phyloP scores from a whole-genome alignment of 2,329 filamentous ascomycete species.

The Dichotomopilus funicola region DNA sequence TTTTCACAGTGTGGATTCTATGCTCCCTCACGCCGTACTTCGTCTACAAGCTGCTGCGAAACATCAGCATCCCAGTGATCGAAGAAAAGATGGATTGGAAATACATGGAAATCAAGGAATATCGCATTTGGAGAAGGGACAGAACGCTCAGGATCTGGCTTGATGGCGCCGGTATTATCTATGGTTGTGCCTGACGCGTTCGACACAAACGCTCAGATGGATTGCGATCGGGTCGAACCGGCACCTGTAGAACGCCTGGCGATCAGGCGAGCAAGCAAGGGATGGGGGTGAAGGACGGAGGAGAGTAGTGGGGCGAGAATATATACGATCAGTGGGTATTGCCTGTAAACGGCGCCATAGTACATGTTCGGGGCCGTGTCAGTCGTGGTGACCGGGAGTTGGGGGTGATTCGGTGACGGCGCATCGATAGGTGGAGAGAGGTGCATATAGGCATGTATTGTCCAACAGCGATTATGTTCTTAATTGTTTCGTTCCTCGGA shows the following conservation, averaged over 20 bases:
- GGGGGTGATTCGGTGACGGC: too few species aligned
- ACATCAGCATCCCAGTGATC: conserved; percentile 55
- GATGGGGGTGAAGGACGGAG: background rate
- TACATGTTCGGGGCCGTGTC: too few species aligned
- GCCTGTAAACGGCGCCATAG: too few species aligned
- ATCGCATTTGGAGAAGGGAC: conserved; percentile 60
- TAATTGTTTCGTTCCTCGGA: background rate
- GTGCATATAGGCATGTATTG: too few species aligned
- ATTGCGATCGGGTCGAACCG: too few species aligned
- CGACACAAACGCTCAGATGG: background rate
- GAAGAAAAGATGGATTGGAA: conserved; percentile 62
- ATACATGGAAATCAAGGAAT: conserved; percentile 58
- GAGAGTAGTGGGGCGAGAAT: too few species aligned
- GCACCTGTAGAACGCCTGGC: too few species aligned
- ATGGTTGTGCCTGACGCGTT: background rate
- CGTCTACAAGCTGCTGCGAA: conserved; percentile 47
- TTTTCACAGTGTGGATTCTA: conserved; percentile 32
- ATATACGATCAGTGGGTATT: too few species aligned
- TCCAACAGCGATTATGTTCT: background rate
- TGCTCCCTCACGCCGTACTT: conserved; percentile 54
- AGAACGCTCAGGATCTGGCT: conserved; percentile 34
- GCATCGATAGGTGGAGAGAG: too few species aligned
- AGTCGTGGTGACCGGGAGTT: too few species aligned
- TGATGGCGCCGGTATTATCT: background rate
- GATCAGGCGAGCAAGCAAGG: background rate